Evolutionary conservation across 768 basidiomycete genomes (phyloP).

Genomic region (Naematelia encephala): DNA sequence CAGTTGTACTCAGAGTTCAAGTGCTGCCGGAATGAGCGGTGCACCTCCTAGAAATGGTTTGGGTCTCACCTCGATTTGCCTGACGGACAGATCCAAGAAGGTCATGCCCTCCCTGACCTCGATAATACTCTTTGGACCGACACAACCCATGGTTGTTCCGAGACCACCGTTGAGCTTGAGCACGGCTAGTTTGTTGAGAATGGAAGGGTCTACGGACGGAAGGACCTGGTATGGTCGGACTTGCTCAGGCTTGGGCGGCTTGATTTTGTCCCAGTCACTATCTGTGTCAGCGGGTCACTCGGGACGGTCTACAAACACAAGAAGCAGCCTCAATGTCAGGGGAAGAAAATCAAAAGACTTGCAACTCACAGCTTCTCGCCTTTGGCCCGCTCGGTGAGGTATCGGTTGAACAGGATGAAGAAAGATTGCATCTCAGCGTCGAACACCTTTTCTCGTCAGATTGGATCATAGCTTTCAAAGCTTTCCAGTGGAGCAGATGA

Average conservation of each 20-base stretch:
- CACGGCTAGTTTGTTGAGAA: conserved; percentile 88
- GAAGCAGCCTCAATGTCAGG: not conserved
- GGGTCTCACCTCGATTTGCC: conserved; percentile 72
- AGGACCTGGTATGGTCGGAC: conserved; percentile 78
- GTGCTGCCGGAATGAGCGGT: conserved; percentile 55
- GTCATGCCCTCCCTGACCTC: conserved; percentile 97
- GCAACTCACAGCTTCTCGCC: conserved; percentile 72
- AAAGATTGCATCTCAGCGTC: conserved; percentile 95
- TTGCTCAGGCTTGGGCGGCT: conserved; percentile 78
- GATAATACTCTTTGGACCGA: conserved; percentile 80
- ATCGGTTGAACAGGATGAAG: conserved; percentile 93
- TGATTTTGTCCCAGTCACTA: conserved; percentile 86
- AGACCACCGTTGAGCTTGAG: conserved; percentile 94
- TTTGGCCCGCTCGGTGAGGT: conserved; percentile 82
- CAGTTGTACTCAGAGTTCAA: conserved; percentile 78
- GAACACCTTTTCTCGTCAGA: conserved; percentile 61
- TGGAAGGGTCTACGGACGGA: conserved; percentile 60
- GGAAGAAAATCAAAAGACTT: not conserved
- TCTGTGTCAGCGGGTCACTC: not conserved
- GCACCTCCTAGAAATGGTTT: not conserved
- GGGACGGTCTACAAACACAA: not conserved
- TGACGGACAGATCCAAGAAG: conserved; percentile 89
- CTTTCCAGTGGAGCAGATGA: not conserved
- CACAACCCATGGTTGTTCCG: conserved; percentile 68
- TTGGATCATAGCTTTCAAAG: not conserved